Conservation (phyloP, 805 yeast species). For the Candida ulmi region DNA sequence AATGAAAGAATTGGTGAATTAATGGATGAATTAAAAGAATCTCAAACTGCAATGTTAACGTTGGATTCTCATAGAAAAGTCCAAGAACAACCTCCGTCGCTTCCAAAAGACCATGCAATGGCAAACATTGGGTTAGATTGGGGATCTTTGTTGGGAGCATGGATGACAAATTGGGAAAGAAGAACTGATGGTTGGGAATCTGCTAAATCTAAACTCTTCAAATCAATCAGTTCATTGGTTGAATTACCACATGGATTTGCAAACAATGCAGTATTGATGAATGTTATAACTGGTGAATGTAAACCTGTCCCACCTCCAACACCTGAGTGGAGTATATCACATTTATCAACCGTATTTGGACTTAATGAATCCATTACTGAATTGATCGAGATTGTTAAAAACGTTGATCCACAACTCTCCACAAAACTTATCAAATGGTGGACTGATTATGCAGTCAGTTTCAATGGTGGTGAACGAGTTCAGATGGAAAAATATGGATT, state of each 20-base stretch:
- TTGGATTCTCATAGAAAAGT: constrained; percentile 2
- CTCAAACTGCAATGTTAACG: background rate
- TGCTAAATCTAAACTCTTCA: constrained; percentile 2
- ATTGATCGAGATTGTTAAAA: constrained; percentile 4
- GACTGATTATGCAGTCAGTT: constrained; percentile 7
- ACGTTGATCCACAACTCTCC: background rate
- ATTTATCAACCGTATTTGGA: constrained; percentile 9
- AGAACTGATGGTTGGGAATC: constrained; percentile 6
- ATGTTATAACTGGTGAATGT: constrained; percentile 7
- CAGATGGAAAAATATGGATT: constrained; percentile 1
- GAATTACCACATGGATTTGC: constrained; percentile 7
- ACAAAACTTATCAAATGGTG: constrained; percentile 5
- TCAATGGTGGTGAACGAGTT: background rate
- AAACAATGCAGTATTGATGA: constrained; percentile 4
- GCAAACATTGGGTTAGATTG: constrained; percentile 6
- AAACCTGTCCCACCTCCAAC: constrained; percentile 8
- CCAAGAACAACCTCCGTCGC: constrained; percentile 1
- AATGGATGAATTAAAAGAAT: background rate
- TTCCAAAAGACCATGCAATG: constrained; percentile 2
- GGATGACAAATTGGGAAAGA: constrained; percentile 8
- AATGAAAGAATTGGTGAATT: constrained; percentile 3
- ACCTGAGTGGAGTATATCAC: constrained; percentile 7
- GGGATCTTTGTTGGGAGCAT: constrained; percentile 7
- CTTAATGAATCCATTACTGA: constrained; percentile 7
- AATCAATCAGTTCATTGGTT: constrained; percentile 1